Evolutionary conservation across 805 yeast species (phyloP).

Genomic region (Zygosaccharomyces siamensis): DNA sequence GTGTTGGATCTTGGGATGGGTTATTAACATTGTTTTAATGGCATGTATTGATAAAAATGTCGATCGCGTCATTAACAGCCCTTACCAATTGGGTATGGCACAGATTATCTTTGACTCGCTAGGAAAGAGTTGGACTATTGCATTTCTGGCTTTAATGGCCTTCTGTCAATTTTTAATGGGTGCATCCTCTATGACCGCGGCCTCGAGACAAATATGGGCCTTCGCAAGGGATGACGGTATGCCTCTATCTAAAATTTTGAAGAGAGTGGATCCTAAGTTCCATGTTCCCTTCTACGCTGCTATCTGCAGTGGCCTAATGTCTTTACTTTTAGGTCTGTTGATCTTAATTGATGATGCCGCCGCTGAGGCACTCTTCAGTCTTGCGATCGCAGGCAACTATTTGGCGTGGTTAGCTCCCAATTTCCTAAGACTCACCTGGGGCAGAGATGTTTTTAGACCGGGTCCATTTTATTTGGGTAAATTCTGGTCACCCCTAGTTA

Average conservation of each 20-base stretch:
- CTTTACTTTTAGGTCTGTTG: constrained; percentile 51
- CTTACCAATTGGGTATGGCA: constrained; percentile 57
- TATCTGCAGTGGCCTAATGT: constrained; percentile 45
- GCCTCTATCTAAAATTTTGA: constrained; percentile 50
- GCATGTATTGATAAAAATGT: constrained; percentile 49
- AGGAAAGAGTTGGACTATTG: constrained; percentile 61
- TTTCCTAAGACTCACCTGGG: constrained; percentile 46
- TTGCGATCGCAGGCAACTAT: constrained; percentile 58
- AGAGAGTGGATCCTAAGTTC: constrained; percentile 48
- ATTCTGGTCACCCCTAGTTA: constrained; percentile 39
- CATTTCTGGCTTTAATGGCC: constrained; percentile 55
- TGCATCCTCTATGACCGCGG: constrained; percentile 51
- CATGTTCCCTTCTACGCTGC: constrained; percentile 63
- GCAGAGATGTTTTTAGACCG: constrained; percentile 46
- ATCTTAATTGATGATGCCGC: constrained; percentile 57
- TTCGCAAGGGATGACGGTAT: constrained; percentile 72
- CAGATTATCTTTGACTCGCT: constrained; percentile 56
- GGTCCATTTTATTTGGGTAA: constrained; percentile 62
- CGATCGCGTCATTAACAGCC: constrained; percentile 36
- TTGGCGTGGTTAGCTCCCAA: constrained; percentile 62
- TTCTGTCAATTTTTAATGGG: constrained; percentile 65
- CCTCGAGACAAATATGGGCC: constrained; percentile 66
- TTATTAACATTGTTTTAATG: constrained; percentile 47
- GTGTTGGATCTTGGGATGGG: constrained; percentile 56
- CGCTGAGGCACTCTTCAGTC: constrained; percentile 62